Percentiles rank a stretch among this genome's conserved stretches.
Conservation (phyloP, 345 rosid genomes). For the Hibiscus trionum region DNA sequence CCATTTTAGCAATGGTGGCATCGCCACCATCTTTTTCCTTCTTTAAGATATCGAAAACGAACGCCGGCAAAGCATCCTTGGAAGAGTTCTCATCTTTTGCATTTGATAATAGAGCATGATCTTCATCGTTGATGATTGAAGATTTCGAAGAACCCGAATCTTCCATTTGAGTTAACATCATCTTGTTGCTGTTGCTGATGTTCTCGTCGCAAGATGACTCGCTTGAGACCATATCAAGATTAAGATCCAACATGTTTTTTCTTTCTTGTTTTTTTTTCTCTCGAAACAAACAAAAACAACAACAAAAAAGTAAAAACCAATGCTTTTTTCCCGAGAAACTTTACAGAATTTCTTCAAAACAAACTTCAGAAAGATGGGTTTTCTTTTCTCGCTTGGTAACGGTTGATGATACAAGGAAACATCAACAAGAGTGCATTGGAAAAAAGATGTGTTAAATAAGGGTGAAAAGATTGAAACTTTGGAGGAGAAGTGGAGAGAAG, state of each 20-base stretch:
- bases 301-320: background rate
- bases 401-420: background rate
- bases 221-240: conserved; percentile 36
- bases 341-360: background rate
- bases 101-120: conserved; percentile 2
- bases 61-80: conserved; percentile 22
- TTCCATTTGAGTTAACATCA: conserved; percentile 18
- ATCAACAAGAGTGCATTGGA: background rate
- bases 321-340: background rate
- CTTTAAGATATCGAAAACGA: conserved; percentile 40
- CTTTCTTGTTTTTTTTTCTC: conserved; percentile 6
- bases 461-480: background rate
- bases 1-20: background rate
- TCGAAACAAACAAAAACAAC: background rate
- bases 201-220: conserved; percentile 23
- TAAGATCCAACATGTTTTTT: conserved; percentile 54
- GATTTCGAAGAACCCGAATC: conserved; percentile 49
- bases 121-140: conserved; percentile 35
- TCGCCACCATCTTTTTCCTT: conserved; percentile 7
- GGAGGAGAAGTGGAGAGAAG: conserved; percentile 6
- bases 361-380: background rate
- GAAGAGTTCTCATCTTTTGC: conserved; percentile 38
- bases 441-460: background rate
- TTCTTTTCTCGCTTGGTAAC: background rate
- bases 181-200: background rate